Evolutionary conservation across 345 rosid genomes (phyloP).

Genomic region (Dimocarpus longan): DNA sequence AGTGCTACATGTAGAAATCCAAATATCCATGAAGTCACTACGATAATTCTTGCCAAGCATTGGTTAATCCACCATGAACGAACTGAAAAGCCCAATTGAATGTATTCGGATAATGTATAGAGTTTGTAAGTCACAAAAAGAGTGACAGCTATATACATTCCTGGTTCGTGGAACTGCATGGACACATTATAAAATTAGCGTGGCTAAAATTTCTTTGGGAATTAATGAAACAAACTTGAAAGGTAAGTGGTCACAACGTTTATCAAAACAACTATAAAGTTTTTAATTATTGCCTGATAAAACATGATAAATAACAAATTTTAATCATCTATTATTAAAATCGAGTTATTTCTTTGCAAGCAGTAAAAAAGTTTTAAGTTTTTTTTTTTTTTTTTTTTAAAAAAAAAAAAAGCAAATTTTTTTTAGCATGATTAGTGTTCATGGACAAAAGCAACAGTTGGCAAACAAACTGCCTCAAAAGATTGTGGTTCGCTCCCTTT

Average conservation of each 20-base stretch:
- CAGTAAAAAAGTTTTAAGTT: too few species aligned
- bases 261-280: too few species aligned
- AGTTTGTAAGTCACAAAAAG: slow-evolving; percentile 27
- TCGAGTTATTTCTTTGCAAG: too few species aligned
- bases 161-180: slow-evolving; percentile 39
- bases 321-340: too few species aligned
- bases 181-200: not conserved
- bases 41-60: slow-evolving; percentile 34
- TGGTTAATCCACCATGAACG: slow-evolving; percentile 52
- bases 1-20: slow-evolving; percentile 32
- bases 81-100: slow-evolving; percentile 32
- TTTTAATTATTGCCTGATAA: too few species aligned
- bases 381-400: too few species aligned
- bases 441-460: too few species aligned
- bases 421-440: too few species aligned
- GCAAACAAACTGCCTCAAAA: too few species aligned
- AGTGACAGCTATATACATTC: slow-evolving; percentile 22
- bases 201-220: not conserved
- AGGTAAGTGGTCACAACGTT: not conserved
- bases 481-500: too few species aligned
- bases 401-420: too few species aligned
- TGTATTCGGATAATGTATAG: slow-evolving; percentile 37
- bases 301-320: too few species aligned
- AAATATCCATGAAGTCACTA: slow-evolving; percentile 46
- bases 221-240: not conserved